A percentile compares a stretch with the other conserved stretches of the same genome.
Conservation (phyloP, 176 grass and related monocot genomes). For the Microstegium vimineum region DNA sequence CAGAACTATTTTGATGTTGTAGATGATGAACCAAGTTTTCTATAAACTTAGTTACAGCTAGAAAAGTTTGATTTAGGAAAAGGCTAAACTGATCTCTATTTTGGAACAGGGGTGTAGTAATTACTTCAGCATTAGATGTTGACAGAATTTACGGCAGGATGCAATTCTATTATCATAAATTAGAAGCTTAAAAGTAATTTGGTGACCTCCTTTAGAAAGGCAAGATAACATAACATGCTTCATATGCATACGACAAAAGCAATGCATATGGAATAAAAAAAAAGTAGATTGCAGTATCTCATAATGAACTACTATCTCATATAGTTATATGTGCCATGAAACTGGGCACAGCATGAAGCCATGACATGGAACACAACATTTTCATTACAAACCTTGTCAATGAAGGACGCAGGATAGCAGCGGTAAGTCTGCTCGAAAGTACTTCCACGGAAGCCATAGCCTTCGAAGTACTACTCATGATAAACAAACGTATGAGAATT, state of each 20-base stretch:
- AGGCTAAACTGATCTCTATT: no score
- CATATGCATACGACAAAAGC: background rate
- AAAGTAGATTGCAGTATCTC: background rate
- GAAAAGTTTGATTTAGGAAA: no score
- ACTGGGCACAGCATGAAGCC: background rate
- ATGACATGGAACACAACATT: background rate
- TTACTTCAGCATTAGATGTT: background rate
- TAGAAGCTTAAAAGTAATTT: background rate
- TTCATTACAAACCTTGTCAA: conserved; percentile 77
- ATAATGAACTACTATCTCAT: background rate
- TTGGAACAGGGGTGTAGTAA: background rate
- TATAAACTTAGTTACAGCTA: no score
- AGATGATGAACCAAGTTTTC: no score
- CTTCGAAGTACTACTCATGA: conserved; percentile 60
- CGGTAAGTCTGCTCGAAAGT: conserved; percentile 94
- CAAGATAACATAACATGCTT: background rate
- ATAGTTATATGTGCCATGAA: conserved; percentile 2
- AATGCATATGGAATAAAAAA: background rate
- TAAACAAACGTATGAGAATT: conserved; percentile 27
- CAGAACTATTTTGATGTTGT: no score
- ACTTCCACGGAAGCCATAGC: conserved; percentile 76
- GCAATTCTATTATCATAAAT: background rate
- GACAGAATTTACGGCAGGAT: background rate
- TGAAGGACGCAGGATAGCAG: conserved; percentile 94
- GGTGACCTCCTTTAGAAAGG: background rate